A percentile compares a stretch with the other conserved stretches of the same genome.
Evolutionary conservation across 148 eudicot genomes (phyloP).

Genomic region (Limonium bicolor): DNA sequence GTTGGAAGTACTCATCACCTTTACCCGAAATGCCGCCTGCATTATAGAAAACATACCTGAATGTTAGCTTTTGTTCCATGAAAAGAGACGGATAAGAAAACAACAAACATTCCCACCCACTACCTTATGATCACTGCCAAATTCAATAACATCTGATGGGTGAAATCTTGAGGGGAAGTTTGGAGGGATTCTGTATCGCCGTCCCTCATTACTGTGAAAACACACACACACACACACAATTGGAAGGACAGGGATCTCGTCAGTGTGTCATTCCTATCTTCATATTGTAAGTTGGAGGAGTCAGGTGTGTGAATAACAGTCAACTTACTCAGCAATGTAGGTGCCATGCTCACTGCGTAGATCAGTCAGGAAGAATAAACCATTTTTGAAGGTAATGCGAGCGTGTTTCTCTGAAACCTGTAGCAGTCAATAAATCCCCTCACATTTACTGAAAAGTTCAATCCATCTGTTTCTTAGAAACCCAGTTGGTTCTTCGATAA

Average conservation of each 20-base stretch:
- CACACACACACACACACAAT: no score
- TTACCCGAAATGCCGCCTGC: slow-evolving; percentile 51
- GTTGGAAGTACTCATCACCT: slow-evolving; percentile 28
- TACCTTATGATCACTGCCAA: slow-evolving; percentile 71
- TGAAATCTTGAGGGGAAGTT: slow-evolving; percentile 65
- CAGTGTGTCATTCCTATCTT: no score
- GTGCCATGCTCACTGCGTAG: slow-evolving; percentile 77
- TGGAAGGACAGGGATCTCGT: no score
- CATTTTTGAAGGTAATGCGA: slow-evolving; percentile 47
- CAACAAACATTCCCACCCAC: not conserved
- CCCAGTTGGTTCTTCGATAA: no score
- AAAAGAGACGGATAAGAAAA: not conserved
- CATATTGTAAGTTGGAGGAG: no score
- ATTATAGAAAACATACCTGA: not conserved
- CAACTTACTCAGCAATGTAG: slow-evolving; percentile 66
- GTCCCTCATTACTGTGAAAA: slow-evolving; percentile 58
- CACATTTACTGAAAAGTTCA: no score
- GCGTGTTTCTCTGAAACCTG: slow-evolving; percentile 79
- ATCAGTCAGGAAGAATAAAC: slow-evolving; percentile 60
- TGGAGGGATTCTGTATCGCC: slow-evolving; percentile 53
- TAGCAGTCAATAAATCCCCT: no score
- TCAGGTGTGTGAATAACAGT: no score
- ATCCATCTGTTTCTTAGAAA: no score
- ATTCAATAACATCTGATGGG: slow-evolving; percentile 59
- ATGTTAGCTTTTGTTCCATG: no score